Evolutionary conservation across 257 asterid genomes (phyloP).

Genomic region (Forsythia viridissima): DNA sequence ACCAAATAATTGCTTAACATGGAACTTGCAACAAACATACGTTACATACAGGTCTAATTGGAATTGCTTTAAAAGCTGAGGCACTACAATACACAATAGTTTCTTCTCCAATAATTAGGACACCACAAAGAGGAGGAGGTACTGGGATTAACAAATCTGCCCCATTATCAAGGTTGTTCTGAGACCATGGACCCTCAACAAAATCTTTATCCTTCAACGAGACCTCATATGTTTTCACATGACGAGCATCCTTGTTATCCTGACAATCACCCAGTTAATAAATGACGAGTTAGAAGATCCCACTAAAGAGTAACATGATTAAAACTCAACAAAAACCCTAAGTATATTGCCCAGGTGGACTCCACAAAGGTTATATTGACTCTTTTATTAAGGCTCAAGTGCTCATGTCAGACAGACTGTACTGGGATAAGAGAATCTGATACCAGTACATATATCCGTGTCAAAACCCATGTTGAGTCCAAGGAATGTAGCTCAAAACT

Average conservation of each 20-base stretch:
- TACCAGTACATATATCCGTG: neutral
- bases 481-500: neutral
- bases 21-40: constrained; percentile 20
- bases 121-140: constrained; percentile 93
- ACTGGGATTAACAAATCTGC: constrained; percentile 89
- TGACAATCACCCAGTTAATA: constrained; percentile 31
- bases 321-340: neutral
- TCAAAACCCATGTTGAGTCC: neutral
- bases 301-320: too few species aligned
- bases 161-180: constrained; percentile 88
- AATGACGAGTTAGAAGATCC: neutral
- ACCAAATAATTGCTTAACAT: constrained; percentile 9
- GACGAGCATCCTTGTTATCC: constrained; percentile 95
- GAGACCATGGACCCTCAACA: constrained; percentile 96
- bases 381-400: neutral
- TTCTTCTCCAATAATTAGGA: constrained; percentile 91
- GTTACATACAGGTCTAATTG: constrained; percentile 76
- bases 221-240: constrained; percentile 87
- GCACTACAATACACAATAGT: constrained; percentile 88
- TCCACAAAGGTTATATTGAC: neutral
- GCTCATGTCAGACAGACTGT: neutral
- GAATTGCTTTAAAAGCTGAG: constrained; percentile 80
- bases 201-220: constrained; percentile 87
- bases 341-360: neutral
- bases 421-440: neutral